phyloP scores from a whole-genome alignment of 257 asterid species.

The Avicennia marina region DNA sequence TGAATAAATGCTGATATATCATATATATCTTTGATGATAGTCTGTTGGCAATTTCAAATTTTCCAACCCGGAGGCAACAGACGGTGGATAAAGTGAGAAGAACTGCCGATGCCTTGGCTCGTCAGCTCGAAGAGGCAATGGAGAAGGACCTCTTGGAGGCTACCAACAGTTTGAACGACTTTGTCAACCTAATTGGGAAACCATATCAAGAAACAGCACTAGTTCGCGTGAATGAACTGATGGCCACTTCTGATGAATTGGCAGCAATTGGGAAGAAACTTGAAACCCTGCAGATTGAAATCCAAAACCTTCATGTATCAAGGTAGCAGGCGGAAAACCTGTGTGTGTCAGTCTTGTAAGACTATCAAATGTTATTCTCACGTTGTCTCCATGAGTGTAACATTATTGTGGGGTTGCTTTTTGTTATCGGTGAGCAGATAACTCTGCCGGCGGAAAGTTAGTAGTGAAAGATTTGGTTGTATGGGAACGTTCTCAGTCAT shows the following conservation, averaged over 20 bases:
- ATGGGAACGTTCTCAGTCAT: no score
- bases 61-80: constrained; percentile 63
- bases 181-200: constrained; percentile 44
- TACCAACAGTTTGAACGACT: constrained; percentile 38
- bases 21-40: constrained; percentile 29
- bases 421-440: no score
- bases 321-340: constrained; percentile 26
- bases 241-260: constrained; percentile 49
- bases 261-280: constrained; percentile 49
- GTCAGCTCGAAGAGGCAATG: constrained; percentile 82
- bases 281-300: constrained; percentile 50
- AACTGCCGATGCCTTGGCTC: constrained; percentile 72
- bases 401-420: no score
- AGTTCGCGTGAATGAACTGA: constrained; percentile 45
- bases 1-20: constrained; percentile 11
- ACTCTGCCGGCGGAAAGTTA: no score
- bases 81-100: constrained; percentile 72
- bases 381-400: no score
- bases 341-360: no score
- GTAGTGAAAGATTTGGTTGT: no score
- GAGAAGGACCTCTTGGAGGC: constrained; percentile 69
- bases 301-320: constrained; percentile 67
- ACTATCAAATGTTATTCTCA: constrained; percentile 13
- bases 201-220: constrained; percentile 67
- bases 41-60: constrained; percentile 72